Base-by-base conservation (phyloP, 441 rosid species). In the Sinapis alba region DNA sequence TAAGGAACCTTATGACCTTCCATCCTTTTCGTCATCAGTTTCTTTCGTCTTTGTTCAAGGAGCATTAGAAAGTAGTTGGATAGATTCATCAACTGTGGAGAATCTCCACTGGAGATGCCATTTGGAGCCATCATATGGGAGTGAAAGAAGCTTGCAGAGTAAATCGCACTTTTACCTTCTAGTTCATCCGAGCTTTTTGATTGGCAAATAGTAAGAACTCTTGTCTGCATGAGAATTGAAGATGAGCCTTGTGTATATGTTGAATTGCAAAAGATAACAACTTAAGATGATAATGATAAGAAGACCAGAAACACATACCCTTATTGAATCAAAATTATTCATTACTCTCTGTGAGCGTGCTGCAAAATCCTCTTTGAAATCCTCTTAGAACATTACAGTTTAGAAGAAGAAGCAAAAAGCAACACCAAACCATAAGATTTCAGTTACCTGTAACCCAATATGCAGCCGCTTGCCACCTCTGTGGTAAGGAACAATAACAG, bases 391-490 rank as follows among this genome's bases (percentile, higher is more conserved):
- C 32, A 67, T 61, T 15, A 60, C 28, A 27, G 28, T 18, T 67
- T 38, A 78, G 32, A 7, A 30, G 57, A 38, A 20, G 24, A 13
- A 56, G 53, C 3, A 43, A n/a, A 69, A 32, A 9, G 6, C 23
- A 53, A 74, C 36, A 32, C 23, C 32, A 63, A 64, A 23, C 21
- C 56, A 50, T 10, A 51, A 34, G 32, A 65, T 50, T 71, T 10
- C 1, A 16, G 19, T 54, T 79, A 96, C 99, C 88, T 89, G 98
- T 66, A 92, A 84, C 51, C 97, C 97, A 78, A 94, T 93, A 66
- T 93, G 99, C 91, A 96, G 77, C 83, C 98, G 86, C 87, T 82
- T 93, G 73, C 99, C 99, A 69, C 99, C 99, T 88, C 75, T 91
- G 83, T 96, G 98, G 78, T 96, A 96, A 76, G 99, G 99, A 76